Conservation (phyloP, 2,329 filamentous ascomycete species). For the Colletotrichum tamarilloi region DNA sequence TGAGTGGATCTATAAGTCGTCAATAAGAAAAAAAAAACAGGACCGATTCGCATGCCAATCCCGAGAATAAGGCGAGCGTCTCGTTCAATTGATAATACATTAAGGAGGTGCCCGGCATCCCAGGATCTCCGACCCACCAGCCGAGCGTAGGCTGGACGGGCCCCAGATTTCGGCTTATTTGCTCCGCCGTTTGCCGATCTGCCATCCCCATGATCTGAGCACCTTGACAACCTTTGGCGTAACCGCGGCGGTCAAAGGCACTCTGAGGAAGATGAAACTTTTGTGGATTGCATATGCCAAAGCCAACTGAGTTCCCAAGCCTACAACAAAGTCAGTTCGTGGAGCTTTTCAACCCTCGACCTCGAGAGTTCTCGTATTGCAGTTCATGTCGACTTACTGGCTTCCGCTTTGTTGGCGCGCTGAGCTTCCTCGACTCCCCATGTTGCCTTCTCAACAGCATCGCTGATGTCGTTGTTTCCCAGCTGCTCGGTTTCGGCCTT, state of each 20-base stretch:
- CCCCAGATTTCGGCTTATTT: conserved; percentile 19
- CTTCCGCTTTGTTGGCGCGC: conserved; percentile 70
- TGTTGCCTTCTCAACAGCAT: conserved; percentile 61
- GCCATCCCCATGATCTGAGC: conserved; percentile 89
- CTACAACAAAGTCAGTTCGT: conserved; percentile 48
- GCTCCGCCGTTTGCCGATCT: conserved; percentile 78
- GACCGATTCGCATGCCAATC: conserved; percentile 12
- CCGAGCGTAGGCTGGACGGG: not conserved
- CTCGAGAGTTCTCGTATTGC: conserved; percentile 2
- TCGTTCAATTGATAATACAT: conserved; percentile 20
- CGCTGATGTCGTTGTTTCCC: conserved; percentile 55
- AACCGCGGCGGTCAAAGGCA: conserved; percentile 89
- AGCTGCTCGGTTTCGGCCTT: conserved; percentile 55
- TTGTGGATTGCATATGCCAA: conserved; percentile 98
- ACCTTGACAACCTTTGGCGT: conserved; percentile 95
- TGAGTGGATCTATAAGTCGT: conserved; percentile 32
- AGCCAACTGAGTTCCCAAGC: conserved; percentile 83
- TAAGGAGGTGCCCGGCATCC: conserved; percentile 6
- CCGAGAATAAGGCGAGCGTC: conserved; percentile 14
- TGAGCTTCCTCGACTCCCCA: conserved; percentile 75
- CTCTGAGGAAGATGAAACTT: conserved; percentile 95
- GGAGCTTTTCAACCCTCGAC: conserved; percentile 21
- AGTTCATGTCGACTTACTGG: conserved; percentile 72
- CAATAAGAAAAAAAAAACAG: conserved; percentile 18
- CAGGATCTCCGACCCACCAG: conserved; percentile 10